phyloP scores from a whole-genome alignment of 805 yeast species.

The Priceomyces carsonii region DNA sequence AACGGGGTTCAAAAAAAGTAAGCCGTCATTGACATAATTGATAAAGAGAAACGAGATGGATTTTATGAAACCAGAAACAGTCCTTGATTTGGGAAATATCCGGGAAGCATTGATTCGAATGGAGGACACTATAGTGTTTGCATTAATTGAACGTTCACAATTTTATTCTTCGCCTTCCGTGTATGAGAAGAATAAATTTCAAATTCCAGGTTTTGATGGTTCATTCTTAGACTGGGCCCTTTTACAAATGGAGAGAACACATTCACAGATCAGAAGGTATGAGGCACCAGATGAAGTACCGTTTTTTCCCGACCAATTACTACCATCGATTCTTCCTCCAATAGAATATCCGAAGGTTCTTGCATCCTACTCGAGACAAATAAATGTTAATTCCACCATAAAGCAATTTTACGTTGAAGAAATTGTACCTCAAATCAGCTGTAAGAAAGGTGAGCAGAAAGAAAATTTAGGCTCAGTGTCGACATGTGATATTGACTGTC shows the following conservation, averaged over 20 bases:
- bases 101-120: slow-evolving; percentile 82
- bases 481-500: slow-evolving; percentile 77
- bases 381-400: slow-evolving; percentile 75
- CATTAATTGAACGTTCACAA: slow-evolving; percentile 90
- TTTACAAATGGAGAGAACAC: slow-evolving; percentile 63
- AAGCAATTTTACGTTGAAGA: slow-evolving; percentile 63
- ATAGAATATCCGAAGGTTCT: slow-evolving; percentile 76
- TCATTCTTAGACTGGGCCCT: slow-evolving; percentile 88
- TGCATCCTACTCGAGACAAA: slow-evolving; percentile 70
- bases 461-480: slow-evolving; percentile 91
- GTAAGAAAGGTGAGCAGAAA: slow-evolving; percentile 66
- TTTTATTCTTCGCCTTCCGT: slow-evolving; percentile 75
- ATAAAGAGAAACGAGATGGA: too few relatives aligned
- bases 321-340: slow-evolving; percentile 77
- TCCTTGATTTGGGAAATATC: slow-evolving; percentile 76
- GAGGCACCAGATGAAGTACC: slow-evolving; percentile 95
- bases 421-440: slow-evolving; percentile 76
- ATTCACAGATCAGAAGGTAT: slow-evolving; percentile 79
- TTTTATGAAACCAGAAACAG: slow-evolving; percentile 80
- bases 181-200: slow-evolving; percentile 57
- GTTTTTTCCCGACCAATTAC: slow-evolving; percentile 70
- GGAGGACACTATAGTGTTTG: slow-evolving; percentile 96
- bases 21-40: too few relatives aligned
- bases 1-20: too few relatives aligned
- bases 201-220: slow-evolving; percentile 70